phyloP scores from a whole-genome alignment of 2,329 filamentous ascomycete species.

The Chaetomiaceae sp. region DNA sequence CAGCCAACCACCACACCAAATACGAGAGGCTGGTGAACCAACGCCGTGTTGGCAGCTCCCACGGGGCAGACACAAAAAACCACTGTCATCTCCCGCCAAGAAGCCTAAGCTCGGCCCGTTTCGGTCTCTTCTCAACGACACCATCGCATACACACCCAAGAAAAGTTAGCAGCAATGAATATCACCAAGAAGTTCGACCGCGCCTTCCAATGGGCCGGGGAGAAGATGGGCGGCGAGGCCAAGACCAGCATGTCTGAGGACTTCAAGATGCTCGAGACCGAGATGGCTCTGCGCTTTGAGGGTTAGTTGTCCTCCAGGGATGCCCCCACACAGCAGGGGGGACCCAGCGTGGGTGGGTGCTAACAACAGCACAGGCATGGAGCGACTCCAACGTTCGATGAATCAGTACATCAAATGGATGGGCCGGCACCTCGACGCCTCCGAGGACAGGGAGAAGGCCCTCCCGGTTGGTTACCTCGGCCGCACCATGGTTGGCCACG shows the following conservation, averaged over 20 bases:
- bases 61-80: neutral
- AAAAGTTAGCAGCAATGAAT: slow-evolving; percentile 38
- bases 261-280: slow-evolving; percentile 82
- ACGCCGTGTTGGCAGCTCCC: slow-evolving; percentile 9
- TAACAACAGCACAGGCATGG: slow-evolving; percentile 62
- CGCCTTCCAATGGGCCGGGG: slow-evolving; percentile 95
- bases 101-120: neutral
- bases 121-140: neutral
- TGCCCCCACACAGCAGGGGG: too few relatives aligned
- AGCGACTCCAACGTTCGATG: slow-evolving; percentile 82
- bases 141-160: neutral
- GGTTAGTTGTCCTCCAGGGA: slow-evolving; percentile 64
- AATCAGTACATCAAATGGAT: slow-evolving; percentile 82
- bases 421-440: slow-evolving; percentile 72
- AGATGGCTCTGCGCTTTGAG: slow-evolving; percentile 85
- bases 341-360: too few relatives aligned
- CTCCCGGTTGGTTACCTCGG: slow-evolving; percentile 76
- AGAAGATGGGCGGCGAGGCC: slow-evolving; percentile 89
- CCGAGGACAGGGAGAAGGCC: slow-evolving; percentile 81
- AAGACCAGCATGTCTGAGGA: slow-evolving; percentile 85
- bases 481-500: slow-evolving; percentile 79
- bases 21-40: slow-evolving; percentile 18
- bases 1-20: slow-evolving; percentile 20
- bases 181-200: slow-evolving; percentile 84
- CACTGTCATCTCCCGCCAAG: neutral